Evolutionary conservation across 2,329 filamentous ascomycete genomes (phyloP).

Genomic region (Aspergillus arachidicola): DNA sequence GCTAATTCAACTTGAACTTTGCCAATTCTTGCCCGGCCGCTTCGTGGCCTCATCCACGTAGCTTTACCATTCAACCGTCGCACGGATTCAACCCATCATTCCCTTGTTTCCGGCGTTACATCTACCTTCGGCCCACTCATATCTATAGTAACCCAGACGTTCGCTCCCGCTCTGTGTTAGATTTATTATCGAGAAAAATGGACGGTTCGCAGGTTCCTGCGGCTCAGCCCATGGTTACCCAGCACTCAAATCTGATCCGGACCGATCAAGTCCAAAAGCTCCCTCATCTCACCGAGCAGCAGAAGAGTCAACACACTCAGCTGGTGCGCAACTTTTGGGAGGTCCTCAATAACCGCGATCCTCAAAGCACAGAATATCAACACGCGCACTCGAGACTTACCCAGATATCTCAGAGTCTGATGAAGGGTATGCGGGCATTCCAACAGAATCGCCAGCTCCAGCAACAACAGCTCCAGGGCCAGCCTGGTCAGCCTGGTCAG

Average conservation of each 20-base stretch:
- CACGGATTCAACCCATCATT: neutral
- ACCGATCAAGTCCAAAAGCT: constrained; percentile 57
- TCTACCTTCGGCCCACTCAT: neutral
- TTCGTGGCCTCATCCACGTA: neutral
- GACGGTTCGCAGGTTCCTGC: constrained; percentile 35
- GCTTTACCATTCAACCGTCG: neutral
- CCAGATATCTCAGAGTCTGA: constrained; percentile 54
- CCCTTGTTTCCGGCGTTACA: neutral
- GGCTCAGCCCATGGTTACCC: constrained; percentile 36
- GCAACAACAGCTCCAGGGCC: constrained; percentile 33
- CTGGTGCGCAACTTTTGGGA: constrained; percentile 59
- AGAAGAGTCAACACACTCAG: constrained; percentile 59
- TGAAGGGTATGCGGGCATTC: constrained; percentile 54
- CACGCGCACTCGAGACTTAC: constrained; percentile 54
- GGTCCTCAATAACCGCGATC: constrained; percentile 51
- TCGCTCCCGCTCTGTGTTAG: neutral
- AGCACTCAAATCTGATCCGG: constrained; percentile 52
- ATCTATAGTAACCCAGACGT: neutral
- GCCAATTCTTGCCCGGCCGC: neutral
- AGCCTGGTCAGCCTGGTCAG: constrained; percentile 22
- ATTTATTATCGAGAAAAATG: constrained; percentile 24
- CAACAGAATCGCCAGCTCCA: constrained; percentile 42
- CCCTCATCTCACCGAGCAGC: constrained; percentile 55
- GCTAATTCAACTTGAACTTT: neutral
- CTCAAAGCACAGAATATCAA: constrained; percentile 53